Conservation (phyloP, 306 rosid genomes). For the Cajanus cajan region DNA sequence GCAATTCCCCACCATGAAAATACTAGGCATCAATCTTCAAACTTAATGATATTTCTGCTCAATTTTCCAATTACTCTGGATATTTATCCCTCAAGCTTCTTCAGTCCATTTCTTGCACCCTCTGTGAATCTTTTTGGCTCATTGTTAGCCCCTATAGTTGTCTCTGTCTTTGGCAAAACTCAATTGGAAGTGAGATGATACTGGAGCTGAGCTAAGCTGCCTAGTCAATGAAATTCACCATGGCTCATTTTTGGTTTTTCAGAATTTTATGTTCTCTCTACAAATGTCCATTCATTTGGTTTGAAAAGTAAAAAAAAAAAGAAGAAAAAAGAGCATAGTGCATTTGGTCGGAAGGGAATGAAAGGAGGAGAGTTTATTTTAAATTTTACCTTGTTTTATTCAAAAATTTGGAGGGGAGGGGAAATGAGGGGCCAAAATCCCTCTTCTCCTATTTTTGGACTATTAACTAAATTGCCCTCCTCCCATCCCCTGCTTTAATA, state of each 20-base stretch:
- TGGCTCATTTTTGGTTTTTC: conserved; percentile 5
- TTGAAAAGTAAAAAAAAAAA: conserved; percentile 13
- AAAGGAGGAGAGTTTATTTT: not conserved
- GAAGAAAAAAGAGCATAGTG: too few relatives aligned
- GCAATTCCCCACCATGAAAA: not conserved
- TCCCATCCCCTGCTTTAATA: not conserved
- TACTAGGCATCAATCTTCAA: not conserved
- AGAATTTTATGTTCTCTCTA: not conserved
- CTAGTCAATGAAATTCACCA: not conserved
- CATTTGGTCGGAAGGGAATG: not conserved
- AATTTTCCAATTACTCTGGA: not conserved
- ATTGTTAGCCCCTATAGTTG: not conserved
- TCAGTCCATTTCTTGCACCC: not conserved
- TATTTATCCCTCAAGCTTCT: not conserved
- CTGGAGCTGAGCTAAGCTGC: not conserved
- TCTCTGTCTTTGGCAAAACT: not conserved
- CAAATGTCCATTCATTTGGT: conserved; percentile 1
- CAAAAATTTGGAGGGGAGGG: not conserved
- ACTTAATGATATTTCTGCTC: not conserved
- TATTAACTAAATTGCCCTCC: not conserved
- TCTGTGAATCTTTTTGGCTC: not conserved
- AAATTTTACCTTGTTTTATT: not conserved
- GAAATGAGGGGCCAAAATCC: not conserved
- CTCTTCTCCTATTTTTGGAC: not conserved
- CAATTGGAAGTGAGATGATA: not conserved